Evolutionary conservation across 2,329 filamentous ascomycete genomes (phyloP).

Genomic region (Coniosporium tulheliwenetii): DNA sequence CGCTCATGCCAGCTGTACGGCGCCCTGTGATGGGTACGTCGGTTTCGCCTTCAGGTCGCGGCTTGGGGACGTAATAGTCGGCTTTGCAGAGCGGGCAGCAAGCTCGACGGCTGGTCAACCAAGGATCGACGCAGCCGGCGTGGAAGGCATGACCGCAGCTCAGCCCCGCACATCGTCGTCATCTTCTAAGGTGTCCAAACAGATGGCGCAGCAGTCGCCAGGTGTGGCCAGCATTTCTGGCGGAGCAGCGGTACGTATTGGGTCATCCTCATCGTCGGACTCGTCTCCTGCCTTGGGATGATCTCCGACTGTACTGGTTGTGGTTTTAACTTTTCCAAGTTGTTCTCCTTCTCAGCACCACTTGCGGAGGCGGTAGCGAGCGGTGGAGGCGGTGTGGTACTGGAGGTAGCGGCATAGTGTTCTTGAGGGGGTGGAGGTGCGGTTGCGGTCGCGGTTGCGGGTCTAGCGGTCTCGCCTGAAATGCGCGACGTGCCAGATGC

Average conservation of each 20-base stretch:
- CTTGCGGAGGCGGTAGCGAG: slow-evolving; percentile 5
- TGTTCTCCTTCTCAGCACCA: slow-evolving; percentile 14
- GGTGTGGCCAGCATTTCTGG: slow-evolving; percentile 67
- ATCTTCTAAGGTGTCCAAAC: slow-evolving; percentile 84
- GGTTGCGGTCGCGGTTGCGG: slow-evolving; percentile 21
- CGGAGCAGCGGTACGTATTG: slow-evolving; percentile 68
- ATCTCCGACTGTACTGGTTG: slow-evolving; percentile 12
- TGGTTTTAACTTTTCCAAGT: slow-evolving; percentile 16
- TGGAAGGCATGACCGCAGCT: slow-evolving; percentile 98
- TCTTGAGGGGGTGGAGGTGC: slow-evolving; percentile 14
- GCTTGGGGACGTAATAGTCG: slow-evolving; percentile 92
- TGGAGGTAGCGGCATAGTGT: slow-evolving; percentile 29
- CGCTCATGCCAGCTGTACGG: slow-evolving; percentile 10
- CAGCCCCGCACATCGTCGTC: slow-evolving; percentile 89
- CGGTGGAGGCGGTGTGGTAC: slow-evolving; percentile 7
- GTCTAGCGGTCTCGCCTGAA: slow-evolving; percentile 13
- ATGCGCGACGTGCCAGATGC: slow-evolving; percentile 13
- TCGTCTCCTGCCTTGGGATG: slow-evolving; percentile 33
- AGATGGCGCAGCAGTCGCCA: slow-evolving; percentile 92
- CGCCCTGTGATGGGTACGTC: slow-evolving; percentile 12
- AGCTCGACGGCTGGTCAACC: slow-evolving; percentile 84
- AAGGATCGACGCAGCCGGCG: slow-evolving; percentile 86
- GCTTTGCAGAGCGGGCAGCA: slow-evolving; percentile 97
- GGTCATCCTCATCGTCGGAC: slow-evolving; percentile 60
- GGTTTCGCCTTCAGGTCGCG: slow-evolving; percentile 45